Percentiles rank a stretch among this genome's conserved stretches.
phyloP scores from a whole-genome alignment of 2,329 filamentous ascomycete species.

The Lecanicillium sp. region DNA sequence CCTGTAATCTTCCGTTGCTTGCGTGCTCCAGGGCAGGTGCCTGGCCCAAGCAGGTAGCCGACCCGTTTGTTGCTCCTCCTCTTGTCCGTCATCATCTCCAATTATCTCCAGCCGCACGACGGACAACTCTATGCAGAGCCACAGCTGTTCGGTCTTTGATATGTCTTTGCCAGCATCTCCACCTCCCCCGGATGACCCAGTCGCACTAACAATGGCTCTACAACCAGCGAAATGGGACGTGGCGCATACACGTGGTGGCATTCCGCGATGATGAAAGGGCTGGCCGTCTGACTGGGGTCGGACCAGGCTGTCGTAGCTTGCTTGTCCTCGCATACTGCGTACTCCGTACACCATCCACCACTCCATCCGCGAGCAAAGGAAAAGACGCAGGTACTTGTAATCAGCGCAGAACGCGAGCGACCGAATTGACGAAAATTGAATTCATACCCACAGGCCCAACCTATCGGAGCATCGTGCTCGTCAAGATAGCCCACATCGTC shows the following conservation, averaged over 20 bases:
- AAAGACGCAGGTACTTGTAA: too few species aligned
- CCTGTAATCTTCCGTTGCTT: not conserved
- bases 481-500: not conserved
- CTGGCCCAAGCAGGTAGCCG: not conserved
- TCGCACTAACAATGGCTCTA: not conserved
- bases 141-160: not conserved
- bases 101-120: not conserved
- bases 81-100: not conserved
- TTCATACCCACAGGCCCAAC: not conserved
- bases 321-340: not conserved
- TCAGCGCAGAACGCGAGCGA: not conserved
- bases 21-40: too few species aligned
- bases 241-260: constrained; percentile 8
- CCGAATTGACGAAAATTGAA: not conserved
- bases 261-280: constrained; percentile 5
- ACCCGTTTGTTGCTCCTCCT: not conserved
- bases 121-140: not conserved
- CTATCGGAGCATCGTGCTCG: not conserved
- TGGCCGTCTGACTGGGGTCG: not conserved
- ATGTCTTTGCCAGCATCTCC: not conserved
- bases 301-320: too few species aligned
- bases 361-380: too few species aligned
- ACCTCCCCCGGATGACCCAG: constrained; percentile 10
- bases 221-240: constrained; percentile 2
- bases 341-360: not conserved